phyloP scores from a whole-genome alignment of 2,329 filamentous ascomycete species.

The Calonectria multiphialidica region DNA sequence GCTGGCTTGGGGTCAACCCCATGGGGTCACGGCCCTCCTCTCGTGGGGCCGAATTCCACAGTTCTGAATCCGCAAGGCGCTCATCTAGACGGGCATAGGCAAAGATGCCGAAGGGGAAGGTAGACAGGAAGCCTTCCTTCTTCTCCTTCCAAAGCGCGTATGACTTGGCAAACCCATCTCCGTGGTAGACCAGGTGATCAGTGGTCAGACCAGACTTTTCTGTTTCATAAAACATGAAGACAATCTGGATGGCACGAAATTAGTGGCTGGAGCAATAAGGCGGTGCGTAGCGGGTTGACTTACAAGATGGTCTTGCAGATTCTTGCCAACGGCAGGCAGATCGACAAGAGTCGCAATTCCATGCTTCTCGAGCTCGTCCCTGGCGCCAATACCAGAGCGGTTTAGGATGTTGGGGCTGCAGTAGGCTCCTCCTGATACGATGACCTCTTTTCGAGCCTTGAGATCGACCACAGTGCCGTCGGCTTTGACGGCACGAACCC shows the following conservation, averaged over 20 bases:
- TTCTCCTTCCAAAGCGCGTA: conserved; percentile 69
- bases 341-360: conserved; percentile 57
- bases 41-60: conserved; percentile 66
- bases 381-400: conserved; percentile 64
- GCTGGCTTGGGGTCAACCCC: conserved; percentile 67
- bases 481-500: conserved; percentile 55
- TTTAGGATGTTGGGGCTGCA: conserved; percentile 65
- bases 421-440: conserved; percentile 61
- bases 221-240: conserved; percentile 73
- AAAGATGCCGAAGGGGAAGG: conserved; percentile 73
- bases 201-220: conserved; percentile 63
- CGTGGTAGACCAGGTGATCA: conserved; percentile 67
- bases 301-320: conserved; percentile 59
- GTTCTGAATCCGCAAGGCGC: conserved; percentile 63
- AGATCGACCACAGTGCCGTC: conserved; percentile 56
- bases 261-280: background rate
- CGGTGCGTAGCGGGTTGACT: background rate
- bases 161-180: conserved; percentile 61
- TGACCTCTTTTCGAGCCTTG: conserved; percentile 51
- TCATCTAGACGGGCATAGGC: conserved; percentile 72
- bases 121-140: conserved; percentile 69
- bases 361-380: conserved; percentile 54
- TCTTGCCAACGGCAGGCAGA: conserved; percentile 62
- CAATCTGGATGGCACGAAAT: conserved; percentile 50
- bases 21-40: conserved; percentile 70